Conservation (phyloP, 495 filamentous ascomycete species). For the Collariella sp. region DNA sequence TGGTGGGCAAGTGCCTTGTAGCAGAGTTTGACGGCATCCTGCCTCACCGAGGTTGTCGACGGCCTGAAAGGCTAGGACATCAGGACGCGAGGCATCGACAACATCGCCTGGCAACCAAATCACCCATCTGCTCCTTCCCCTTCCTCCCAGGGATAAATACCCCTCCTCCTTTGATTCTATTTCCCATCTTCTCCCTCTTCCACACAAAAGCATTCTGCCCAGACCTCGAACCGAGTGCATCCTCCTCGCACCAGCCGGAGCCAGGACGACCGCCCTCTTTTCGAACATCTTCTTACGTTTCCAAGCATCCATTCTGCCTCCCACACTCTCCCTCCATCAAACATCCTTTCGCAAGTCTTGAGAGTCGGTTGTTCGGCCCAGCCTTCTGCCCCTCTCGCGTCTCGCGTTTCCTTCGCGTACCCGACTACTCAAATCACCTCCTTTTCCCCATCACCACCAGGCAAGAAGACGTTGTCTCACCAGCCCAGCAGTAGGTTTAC, state of each 20-base stretch:
- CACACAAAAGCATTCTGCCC: neutral
- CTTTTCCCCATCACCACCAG: neutral
- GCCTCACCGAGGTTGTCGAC: neutral
- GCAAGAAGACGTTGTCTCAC: neutral
- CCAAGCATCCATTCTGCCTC: neutral
- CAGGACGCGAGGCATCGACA: slow-evolving; percentile 1
- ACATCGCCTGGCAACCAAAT: neutral
- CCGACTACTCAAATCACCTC: neutral
- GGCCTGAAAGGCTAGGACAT: slow-evolving; percentile 4
- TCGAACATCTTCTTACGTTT: neutral
- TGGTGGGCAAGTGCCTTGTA: neutral
- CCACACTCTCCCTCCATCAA: neutral
- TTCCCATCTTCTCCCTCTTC: neutral
- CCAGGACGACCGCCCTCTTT: neutral
- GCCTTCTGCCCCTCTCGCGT: neutral
- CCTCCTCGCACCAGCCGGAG: neutral
- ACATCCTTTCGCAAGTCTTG: neutral
- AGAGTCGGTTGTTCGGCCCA: neutral
- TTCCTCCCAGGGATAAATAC: neutral
- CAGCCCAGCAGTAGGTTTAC: neutral
- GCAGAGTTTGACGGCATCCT: neutral
- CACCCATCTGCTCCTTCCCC: slow-evolving; percentile 5
- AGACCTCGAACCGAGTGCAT: neutral
- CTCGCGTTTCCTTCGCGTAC: neutral
- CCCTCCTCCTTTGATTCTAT: neutral